Evolutionary conservation across 192 early-diverging fungal genomes (phyloP).

Genomic region (Coemansia aciculifera): DNA sequence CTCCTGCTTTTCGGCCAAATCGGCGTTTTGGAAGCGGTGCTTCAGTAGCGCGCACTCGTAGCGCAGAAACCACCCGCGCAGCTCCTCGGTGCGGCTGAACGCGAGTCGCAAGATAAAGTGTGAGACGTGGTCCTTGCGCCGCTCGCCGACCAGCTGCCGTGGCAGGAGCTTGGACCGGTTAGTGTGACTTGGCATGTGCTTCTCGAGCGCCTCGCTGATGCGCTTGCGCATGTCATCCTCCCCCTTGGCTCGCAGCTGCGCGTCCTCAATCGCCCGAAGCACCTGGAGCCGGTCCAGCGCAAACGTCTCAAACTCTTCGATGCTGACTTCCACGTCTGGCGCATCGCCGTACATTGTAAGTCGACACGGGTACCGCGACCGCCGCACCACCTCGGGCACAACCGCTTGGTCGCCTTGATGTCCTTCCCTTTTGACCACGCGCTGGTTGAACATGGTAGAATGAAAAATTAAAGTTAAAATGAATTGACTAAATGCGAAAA

Average conservation of each 20-base stretch:
- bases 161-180: slow-evolving; percentile 49
- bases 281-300: slow-evolving; percentile 63
- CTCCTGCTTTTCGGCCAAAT: slow-evolving; percentile 34
- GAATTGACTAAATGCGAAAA: not conserved
- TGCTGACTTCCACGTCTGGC: slow-evolving; percentile 52
- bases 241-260: slow-evolving; percentile 67
- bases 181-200: slow-evolving; percentile 65
- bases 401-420: slow-evolving; percentile 13
- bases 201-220: slow-evolving; percentile 55
- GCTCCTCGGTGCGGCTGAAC: slow-evolving; percentile 64
- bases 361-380: slow-evolving; percentile 48
- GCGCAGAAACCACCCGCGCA: slow-evolving; percentile 74
- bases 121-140: slow-evolving; percentile 78
- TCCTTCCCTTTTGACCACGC: slow-evolving; percentile 20
- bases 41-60: slow-evolving; percentile 71
- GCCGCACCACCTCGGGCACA: slow-evolving; percentile 48
- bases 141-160: slow-evolving; percentile 58
- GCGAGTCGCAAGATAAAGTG: slow-evolving; percentile 83
- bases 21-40: slow-evolving; percentile 59
- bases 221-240: slow-evolving; percentile 60
- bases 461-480: not conserved
- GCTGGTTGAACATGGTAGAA: slow-evolving; percentile 47
- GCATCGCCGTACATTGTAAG: slow-evolving; percentile 39
- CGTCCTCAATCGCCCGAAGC: slow-evolving; percentile 79
- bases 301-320: slow-evolving; percentile 56